phyloP scores from a whole-genome alignment of 768 basidiomycete genomes.

The Boletus rufocinnamomeus region DNA sequence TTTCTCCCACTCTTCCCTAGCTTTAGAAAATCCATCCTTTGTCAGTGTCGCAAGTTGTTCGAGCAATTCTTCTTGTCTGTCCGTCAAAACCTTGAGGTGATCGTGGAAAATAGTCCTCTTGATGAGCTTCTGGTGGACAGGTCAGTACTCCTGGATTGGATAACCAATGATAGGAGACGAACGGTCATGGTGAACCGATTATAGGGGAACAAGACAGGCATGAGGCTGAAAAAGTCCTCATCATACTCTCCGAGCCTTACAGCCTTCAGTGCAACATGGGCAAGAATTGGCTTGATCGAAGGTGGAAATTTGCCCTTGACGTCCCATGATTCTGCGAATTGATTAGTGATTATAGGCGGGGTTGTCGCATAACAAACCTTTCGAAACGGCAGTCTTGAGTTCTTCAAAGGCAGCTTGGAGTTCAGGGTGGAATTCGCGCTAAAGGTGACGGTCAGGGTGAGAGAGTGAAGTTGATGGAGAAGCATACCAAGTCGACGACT shows the following conservation, averaged over 20 bases:
- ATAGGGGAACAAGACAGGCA: slow-evolving; percentile 89
- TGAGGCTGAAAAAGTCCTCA: slow-evolving; percentile 86
- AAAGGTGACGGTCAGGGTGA: neutral
- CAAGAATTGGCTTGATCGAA: slow-evolving; percentile 68
- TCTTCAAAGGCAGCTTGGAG: slow-evolving; percentile 61
- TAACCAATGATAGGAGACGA: slow-evolving; percentile 27
- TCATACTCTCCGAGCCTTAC: slow-evolving; percentile 87
- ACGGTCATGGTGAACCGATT: slow-evolving; percentile 95
- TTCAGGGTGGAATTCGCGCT: slow-evolving; percentile 72
- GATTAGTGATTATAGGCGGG: neutral
- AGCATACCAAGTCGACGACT: slow-evolving; percentile 62
- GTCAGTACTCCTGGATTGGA: slow-evolving; percentile 11
- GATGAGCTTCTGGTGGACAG: slow-evolving; percentile 73
- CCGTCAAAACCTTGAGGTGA: slow-evolving; percentile 64
- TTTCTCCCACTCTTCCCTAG: slow-evolving; percentile 77
- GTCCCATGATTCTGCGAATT: slow-evolving; percentile 65
- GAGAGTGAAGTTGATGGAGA: neutral
- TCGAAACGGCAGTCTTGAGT: slow-evolving; percentile 59
- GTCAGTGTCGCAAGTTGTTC: slow-evolving; percentile 62
- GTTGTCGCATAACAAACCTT: slow-evolving; percentile 41
- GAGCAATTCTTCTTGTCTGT: slow-evolving; percentile 70
- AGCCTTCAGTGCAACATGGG: slow-evolving; percentile 73
- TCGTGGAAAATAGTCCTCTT: slow-evolving; percentile 84
- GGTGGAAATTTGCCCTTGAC: slow-evolving; percentile 91
- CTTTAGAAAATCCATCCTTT: slow-evolving; percentile 63